Evolutionary conservation across 306 rosid species (phyloP), one percentile per base, ranked within the genome.

Genomic region (Cucumis hystrix): DNA sequence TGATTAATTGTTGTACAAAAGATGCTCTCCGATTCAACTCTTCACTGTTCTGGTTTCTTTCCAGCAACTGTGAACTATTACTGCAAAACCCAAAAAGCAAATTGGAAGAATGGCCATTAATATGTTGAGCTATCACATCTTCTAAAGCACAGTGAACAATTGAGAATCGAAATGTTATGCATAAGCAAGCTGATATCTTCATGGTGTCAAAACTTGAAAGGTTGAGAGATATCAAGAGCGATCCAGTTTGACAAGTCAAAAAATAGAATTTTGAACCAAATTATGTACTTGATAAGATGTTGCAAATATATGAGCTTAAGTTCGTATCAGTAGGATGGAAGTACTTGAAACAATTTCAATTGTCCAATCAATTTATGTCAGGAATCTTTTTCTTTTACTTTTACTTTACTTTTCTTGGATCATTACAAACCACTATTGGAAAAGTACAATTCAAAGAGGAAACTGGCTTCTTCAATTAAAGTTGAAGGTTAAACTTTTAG

Each of bases 1-100:
- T 65, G 17, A 87, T 69, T 87, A 96, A 71, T 73, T 85, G 80
- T 73, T 89, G 97, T 84, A 83, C 93, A 52, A 92, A 96, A 49
- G 82, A 77, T 15, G 92, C 96, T 80, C 83, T 89, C 79, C 81
- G 78, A 83, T 77, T 83, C 78, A 54, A 86, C 91, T 91, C 97
- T 83, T 81, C 87, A 33, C 59, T 81, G 79, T 92, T 89, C 86
- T 80, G 85, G 71, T 78, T 86, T 59, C 54, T 84, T 39, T 58
- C 77, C 45, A 79, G 76, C 47, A 21, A 55, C 51, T 71, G 81
- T 35, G 84, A 66, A 68, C 43, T 71, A 10, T 69, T 23, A 35
- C 97, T 95, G 87, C 92, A 60, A 47, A 58, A 84, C 63, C 58
- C 15, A 51, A 54, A 77, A 77, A 74, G 78, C 16, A 63, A 79